Base-by-base conservation (phyloP, 2,329 filamentous ascomycete genomes). In the Sodiomyces alkalinus region DNA sequence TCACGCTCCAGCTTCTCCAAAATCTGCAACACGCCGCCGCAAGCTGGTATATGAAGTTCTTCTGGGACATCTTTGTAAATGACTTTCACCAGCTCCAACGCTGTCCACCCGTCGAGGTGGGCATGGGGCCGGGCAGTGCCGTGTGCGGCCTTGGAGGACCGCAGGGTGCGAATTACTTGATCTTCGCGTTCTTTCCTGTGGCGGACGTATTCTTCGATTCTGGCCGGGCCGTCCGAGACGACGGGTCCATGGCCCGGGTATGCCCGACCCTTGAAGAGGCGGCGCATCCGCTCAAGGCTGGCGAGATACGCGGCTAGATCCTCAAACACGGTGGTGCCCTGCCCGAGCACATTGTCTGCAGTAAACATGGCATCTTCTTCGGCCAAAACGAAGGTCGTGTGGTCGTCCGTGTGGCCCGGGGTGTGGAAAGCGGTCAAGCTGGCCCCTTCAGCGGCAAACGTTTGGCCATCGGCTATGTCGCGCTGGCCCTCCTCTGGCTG, bases 241-340 rank as follows among this genome's bases (percentile, higher is more conserved):
- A 90, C 70, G 0, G 75, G 66, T 0, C 90, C 90, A 44, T 98
- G 90, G 4, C 81, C 87, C 0, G 90, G 87, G 48, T 93, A 96
- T 2, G 75, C 83, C 26, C 70, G 61, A 2, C 80, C 78, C 1
- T 51, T 52, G 40, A 81, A 80, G 6, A 73, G 56, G 14, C 53
- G 49, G 25, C 62, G 58, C 82, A 92, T 90, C 37, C 62, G 62
- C 21, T 71, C 60, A 9, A 93, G 58, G 33, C 73, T 82, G 13
- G 50, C 45, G 36, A 92, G 57, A 46, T 92, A 93, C 0, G 58
- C 55, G 1, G 55, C 49, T 7, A 92, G 60, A 37, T 90, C 71
- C 48, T 92, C 81, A 40, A 92, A 92, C 0, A 90, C 81, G 4
- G 80, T 74, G 3, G 81, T 92, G 9, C 83, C 83, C 34, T 92